Conservation (phyloP, 306 rosid genomes). For the Cucumis hystrix region DNA sequence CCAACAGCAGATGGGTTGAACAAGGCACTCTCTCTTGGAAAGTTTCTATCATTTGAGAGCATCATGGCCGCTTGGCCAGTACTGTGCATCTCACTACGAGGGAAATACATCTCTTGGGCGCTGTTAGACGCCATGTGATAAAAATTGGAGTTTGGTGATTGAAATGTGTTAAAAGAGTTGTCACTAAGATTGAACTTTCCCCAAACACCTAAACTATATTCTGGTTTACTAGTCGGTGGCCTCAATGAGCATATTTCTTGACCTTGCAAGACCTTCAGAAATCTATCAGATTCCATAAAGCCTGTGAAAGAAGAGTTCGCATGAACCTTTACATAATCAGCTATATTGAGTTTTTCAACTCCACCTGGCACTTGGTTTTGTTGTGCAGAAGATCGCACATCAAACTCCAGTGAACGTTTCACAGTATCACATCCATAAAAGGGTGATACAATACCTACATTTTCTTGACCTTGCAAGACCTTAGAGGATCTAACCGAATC, state of each 20-base stretch:
- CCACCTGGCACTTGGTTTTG: constrained; percentile 38
- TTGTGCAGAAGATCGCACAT: constrained; percentile 41
- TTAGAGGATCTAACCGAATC: constrained; percentile 86
- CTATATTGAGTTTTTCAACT: constrained; percentile 34
- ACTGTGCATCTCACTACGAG: constrained; percentile 42
- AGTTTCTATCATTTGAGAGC: constrained; percentile 29
- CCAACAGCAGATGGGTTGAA: constrained; percentile 30
- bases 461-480: constrained; percentile 99
- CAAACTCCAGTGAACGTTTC: constrained; percentile 55
- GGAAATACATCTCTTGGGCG: constrained; percentile 42
- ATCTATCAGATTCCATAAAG: constrained; percentile 55
- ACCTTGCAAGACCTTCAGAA: constrained; percentile 98
- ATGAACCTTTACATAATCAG: constrained; percentile 55
- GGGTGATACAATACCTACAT: constrained; percentile 69
- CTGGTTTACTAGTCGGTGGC: constrained; percentile 51
- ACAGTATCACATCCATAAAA: constrained; percentile 58
- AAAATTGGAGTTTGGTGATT: constrained; percentile 37
- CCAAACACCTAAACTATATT: constrained; percentile 49
- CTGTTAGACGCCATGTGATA: constrained; percentile 37
- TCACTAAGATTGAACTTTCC: constrained; percentile 37
- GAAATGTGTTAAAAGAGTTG: constrained; percentile 43
- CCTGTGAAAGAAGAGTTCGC: constrained; percentile 48
- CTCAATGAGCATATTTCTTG: constrained; percentile 88
- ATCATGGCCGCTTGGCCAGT: constrained; percentile 31
- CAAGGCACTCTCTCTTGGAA: constrained; percentile 34